phyloP scores from a whole-genome alignment of 352 stramenopile genomes.

The Phytophthora melonis region DNA sequence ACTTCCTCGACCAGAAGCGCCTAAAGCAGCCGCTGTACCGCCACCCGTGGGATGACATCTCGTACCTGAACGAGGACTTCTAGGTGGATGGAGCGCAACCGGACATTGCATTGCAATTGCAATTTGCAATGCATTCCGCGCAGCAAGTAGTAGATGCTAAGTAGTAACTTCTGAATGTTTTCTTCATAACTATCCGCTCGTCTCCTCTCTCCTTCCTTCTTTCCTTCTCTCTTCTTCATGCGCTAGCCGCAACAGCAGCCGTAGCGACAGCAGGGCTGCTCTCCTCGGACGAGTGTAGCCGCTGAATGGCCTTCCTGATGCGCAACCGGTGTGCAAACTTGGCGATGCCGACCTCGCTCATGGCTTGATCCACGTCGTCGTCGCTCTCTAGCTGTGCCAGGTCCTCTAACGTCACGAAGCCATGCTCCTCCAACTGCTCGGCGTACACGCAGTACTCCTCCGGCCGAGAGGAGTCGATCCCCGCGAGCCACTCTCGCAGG shows the following conservation, averaged over 20 bases:
- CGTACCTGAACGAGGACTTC: conserved; percentile 92
- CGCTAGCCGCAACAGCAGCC: conserved; percentile 42
- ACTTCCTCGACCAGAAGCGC: conserved; percentile 98
- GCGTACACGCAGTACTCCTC: conserved; percentile 72
- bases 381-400: conserved; percentile 68
- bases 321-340: conserved; percentile 80
- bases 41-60: conserved; percentile 98
- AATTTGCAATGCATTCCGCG: conserved; percentile 1
- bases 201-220: conserved; percentile 8
- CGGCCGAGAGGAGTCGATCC: conserved; percentile 54
- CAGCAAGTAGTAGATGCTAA: conserved; percentile 40
- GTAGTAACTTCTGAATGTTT: conserved; percentile 43
- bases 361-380: conserved; percentile 74
- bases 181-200: conserved; percentile 27
- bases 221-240: conserved; percentile 32
- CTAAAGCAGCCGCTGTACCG: conserved; percentile 98
- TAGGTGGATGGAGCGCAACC: conserved; percentile 42
- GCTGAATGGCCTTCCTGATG: conserved; percentile 75
- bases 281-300: conserved; percentile 40
- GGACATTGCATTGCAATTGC: conserved; percentile 16
- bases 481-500: conserved; percentile 64
- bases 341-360: conserved; percentile 79
- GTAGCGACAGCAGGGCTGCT: conserved; percentile 22
- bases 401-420: conserved; percentile 66
- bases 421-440: conserved; percentile 67